Conservation (phyloP, 495 filamentous ascomycete genomes). For the Pyrenula aspistea region DNA sequence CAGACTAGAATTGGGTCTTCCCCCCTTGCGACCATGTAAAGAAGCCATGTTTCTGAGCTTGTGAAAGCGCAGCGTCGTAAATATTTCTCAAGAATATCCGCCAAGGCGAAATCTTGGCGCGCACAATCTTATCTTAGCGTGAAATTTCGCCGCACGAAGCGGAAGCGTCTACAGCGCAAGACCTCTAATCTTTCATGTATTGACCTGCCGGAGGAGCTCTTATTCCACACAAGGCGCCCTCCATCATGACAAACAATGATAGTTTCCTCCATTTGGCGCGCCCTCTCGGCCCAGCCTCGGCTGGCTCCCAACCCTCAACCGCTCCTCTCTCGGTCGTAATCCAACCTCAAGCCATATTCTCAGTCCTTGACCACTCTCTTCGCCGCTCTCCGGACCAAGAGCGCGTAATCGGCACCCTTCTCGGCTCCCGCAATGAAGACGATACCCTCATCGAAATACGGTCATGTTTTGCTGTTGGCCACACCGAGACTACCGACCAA, state of each 20-base stretch:
- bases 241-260: slow-evolving; percentile 64
- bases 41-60: too few species aligned
- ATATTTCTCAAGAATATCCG: too few species aligned
- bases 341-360: slow-evolving; percentile 95
- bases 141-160: slow-evolving; percentile 27
- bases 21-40: too few species aligned
- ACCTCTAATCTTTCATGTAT: neutral
- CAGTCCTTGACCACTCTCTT: slow-evolving; percentile 91
- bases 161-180: neutral
- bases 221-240: slow-evolving; percentile 19
- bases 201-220: neutral
- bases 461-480: slow-evolving; percentile 91
- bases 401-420: slow-evolving; percentile 88
- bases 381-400: slow-evolving; percentile 82
- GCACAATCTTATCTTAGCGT: slow-evolving; percentile 41
- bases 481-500: slow-evolving; percentile 96
- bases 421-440: slow-evolving; percentile 88
- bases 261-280: slow-evolving; percentile 90
- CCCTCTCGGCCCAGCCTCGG: slow-evolving; percentile 67
- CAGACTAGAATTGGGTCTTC: too few species aligned
- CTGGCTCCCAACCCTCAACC: slow-evolving; percentile 70
- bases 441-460: slow-evolving; percentile 90
- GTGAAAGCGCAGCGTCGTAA: too few species aligned
- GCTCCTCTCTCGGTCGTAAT: slow-evolving; percentile 85
- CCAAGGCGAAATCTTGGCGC: neutral